These are phyloP conservation scores for Spizellomyces punctatus DNA, from an alignment of 192 early-diverging fungal genomes.

Conservation along the genomic window DNA sequence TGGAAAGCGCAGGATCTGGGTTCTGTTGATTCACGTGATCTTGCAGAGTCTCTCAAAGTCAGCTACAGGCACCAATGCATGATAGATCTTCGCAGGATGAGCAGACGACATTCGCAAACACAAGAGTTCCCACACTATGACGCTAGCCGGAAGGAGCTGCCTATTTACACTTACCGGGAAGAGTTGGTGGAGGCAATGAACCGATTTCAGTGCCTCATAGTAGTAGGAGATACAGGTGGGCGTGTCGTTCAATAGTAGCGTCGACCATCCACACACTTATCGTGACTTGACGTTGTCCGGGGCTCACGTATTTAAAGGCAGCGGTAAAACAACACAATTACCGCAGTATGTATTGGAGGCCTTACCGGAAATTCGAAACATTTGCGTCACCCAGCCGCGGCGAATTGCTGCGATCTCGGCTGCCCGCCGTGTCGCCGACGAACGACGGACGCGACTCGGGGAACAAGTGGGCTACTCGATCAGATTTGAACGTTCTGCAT, in stretches of 20 bases:
- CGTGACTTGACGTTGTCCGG: too few relatives aligned
- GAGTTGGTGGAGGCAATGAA: slow-evolving; percentile 44
- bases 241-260: background rate
- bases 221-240: slow-evolving; percentile 59
- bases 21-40: background rate
- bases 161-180: slow-evolving; percentile 61
- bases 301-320: slow-evolving; percentile 5
- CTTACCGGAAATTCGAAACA: slow-evolving; percentile 22
- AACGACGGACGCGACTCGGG: slow-evolving; percentile 35
- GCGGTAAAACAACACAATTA: slow-evolving; percentile 87
- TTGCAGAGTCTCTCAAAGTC: background rate
- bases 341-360: slow-evolving; percentile 76
- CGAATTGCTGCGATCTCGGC: slow-evolving; percentile 82
- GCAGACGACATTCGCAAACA: background rate
- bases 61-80: background rate
- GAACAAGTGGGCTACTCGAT: slow-evolving; percentile 54
- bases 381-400: slow-evolving; percentile 81
- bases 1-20: background rate
- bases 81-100: background rate
- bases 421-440: slow-evolving; percentile 54
- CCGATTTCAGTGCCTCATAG: slow-evolving; percentile 50
- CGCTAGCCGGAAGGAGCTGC: slow-evolving; percentile 35
- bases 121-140: background rate
- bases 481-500: slow-evolving; percentile 49
- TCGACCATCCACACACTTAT: background rate